Base-by-base conservation (phyloP, 495 filamentous ascomycete genomes). In the Aspergillus leporis region DNA sequence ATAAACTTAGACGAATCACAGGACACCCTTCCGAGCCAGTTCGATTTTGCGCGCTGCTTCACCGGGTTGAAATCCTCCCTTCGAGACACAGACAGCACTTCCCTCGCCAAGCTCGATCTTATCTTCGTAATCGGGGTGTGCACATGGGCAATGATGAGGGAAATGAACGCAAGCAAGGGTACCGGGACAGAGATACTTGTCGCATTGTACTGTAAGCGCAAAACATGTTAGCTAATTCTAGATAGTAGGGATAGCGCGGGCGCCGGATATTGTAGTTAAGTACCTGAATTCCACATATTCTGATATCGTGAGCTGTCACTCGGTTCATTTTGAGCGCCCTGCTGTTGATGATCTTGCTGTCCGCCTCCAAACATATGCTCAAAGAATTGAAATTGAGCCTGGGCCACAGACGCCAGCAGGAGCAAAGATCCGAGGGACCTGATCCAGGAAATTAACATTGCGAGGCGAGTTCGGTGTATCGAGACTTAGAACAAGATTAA, bases 131-230 rank as follows among this genome's bases (percentile, higher is more conserved):
- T 78, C 74, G 7, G 90, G 87, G 76, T 89, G 92, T 3, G 91
- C 79, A 72, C 92, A 97, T 7, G 92, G 92, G 70, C 92, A 97
- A 74, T 97, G 92, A 72, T 96, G 92, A 8, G 92, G 92, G 80
- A 95, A 91, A 68, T 90, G 86, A 2, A 97, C 92, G 77, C 92
- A 97, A 6, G 91, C 87, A 23, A 97, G 83, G 4, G 91, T 97
- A 52, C 85, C 88, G 0, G 92, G 92, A 67, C 92, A 97, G n/a
- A 96, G 85, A 69, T 96, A 97, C 65, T 92, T 90, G 59, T 87
- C 83, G 78, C 92, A 97, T 68, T 83, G 85, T 9, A 88, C 85
- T 89, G 59, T 16, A 53, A 14, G 13, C 38, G 28, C 21, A 43
- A 41, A 52, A 51, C 40, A 53, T n/a, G 38, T 48, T 56, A 21